Base-by-base conservation (phyloP, 768 basidiomycete genomes). In the Kwoniella sp. region DNA sequence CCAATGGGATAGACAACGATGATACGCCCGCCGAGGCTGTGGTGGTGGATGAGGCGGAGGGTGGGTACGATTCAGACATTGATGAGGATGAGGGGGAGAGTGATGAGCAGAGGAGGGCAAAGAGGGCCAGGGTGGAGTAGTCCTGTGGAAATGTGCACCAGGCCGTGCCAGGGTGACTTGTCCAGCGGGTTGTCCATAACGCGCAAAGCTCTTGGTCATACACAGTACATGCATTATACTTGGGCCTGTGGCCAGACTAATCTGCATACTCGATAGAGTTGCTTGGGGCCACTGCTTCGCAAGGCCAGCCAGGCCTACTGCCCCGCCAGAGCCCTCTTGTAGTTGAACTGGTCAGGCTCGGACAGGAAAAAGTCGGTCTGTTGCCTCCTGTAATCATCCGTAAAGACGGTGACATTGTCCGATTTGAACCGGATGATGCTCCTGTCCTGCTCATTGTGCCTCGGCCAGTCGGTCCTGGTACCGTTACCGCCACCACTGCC, bases 291-390 rank as follows among this genome's bases (percentile, higher is more conserved):
- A n/a, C n/a, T n/a, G n/a, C n/a, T n/a, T n/a, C n/a, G n/a, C n/a
- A n/a, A n/a, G n/a, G n/a, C n/a, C n/a, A n/a, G n/a, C n/a, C n/a
- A n/a, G n/a, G n/a, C n/a, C n/a, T n/a, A n/a, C n/a, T n/a, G n/a
- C n/a, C 37, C 37, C 10, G 37, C 37, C 10, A 44, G 23, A 7
- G 17, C 14, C 32, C 49, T 40, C 44, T 45, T 52, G 22, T 61
- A 55, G 38, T 60, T 66, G 58, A 69, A 56, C 33, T 62, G 44
- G 33, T 57, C 44, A 14, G 67, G 65, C 11, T 62, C 32, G 20
- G 27, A 28, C 27, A 50, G 52, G 49, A 72, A 67, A 52, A 65
- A 72, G n/a, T 56, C 50, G 19, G 67, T 72, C 37, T 60, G 46
- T 26, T 57, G 34, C 17, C 53, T 34, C 40, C 70, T 49, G 33